Conservation (phyloP, 2,329 filamentous ascomycete species). For the Ophiostoma ips region DNA sequence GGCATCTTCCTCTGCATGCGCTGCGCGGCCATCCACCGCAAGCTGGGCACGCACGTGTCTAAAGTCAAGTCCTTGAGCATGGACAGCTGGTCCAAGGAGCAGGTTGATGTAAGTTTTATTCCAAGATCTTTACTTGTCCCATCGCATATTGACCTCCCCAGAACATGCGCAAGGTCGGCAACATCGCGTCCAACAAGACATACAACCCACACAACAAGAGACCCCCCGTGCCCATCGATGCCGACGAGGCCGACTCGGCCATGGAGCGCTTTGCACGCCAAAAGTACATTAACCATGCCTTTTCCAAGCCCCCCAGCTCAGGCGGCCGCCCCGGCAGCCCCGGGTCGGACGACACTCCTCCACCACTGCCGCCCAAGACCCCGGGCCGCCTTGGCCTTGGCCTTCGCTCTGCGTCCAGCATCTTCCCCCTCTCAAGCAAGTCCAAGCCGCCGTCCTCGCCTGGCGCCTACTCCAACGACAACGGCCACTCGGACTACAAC, state of each 20-base stretch:
- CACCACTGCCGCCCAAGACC: slow-evolving; percentile 49
- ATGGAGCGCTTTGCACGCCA: slow-evolving; percentile 93
- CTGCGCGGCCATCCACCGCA: slow-evolving; percentile 88
- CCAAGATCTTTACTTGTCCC: neutral
- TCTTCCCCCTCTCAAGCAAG: slow-evolving; percentile 49
- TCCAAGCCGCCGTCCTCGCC: slow-evolving; percentile 39
- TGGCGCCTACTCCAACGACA: slow-evolving; percentile 10
- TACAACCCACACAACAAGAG: slow-evolving; percentile 80
- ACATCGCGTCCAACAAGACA: slow-evolving; percentile 68
- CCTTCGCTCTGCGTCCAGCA: slow-evolving; percentile 49
- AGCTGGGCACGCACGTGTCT: slow-evolving; percentile 92
- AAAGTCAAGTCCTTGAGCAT: slow-evolving; percentile 98
- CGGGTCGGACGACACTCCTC: slow-evolving; percentile 45
- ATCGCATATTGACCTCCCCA: slow-evolving; percentile 23
- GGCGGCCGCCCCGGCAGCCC: slow-evolving; percentile 30
- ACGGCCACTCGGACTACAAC: slow-evolving; percentile 10
- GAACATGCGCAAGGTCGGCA: slow-evolving; percentile 92
- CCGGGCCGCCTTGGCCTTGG: slow-evolving; percentile 49
- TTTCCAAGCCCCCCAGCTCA: slow-evolving; percentile 12
- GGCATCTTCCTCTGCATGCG: slow-evolving; percentile 97
- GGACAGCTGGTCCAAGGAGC: slow-evolving; percentile 92
- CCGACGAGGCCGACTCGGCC: slow-evolving; percentile 80
- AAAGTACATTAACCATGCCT: slow-evolving; percentile 61
- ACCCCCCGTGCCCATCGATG: slow-evolving; percentile 74
- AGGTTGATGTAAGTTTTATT: slow-evolving; percentile 67